A percentile compares a stretch with the other conserved stretches of the same genome.
Evolutionary conservation across 805 yeast species (phyloP).

Genomic region (Nakazawaea ambrosiae): DNA sequence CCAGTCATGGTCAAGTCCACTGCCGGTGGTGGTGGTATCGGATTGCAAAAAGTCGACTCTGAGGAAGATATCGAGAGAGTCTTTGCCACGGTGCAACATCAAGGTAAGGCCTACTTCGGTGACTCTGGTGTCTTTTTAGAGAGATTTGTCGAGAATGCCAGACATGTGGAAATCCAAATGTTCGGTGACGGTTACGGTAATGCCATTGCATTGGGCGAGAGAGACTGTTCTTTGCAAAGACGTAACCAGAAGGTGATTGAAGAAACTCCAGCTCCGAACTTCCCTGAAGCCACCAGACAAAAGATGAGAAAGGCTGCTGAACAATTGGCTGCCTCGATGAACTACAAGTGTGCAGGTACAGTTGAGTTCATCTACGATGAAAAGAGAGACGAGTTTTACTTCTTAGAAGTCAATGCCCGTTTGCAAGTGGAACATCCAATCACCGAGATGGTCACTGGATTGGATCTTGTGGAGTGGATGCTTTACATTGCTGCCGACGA

Average conservation of each 20-base stretch:
- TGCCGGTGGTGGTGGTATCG: conserved; percentile 99
- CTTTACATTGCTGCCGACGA: conserved; percentile 81
- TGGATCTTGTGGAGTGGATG: conserved; percentile 98
- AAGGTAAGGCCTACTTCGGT: conserved; percentile 88
- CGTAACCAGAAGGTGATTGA: conserved; percentile 95
- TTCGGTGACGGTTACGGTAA: conserved; percentile 93
- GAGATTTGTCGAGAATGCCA: conserved; percentile 87
- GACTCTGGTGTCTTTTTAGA: conserved; percentile 95
- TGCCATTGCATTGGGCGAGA: conserved; percentile 92
- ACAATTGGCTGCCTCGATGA: conserved; percentile 71
- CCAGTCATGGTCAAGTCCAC: conserved; percentile 97
- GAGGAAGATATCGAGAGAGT: conserved; percentile 76
- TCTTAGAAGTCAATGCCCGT: conserved; percentile 93
- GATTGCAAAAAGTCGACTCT: conserved; percentile 86
- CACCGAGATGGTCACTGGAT: conserved; percentile 91
- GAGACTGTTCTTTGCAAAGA: conserved; percentile 96
- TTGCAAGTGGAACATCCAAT: conserved; percentile 97
- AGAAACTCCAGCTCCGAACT: conserved; percentile 96
- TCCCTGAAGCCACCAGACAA: conserved; percentile 71
- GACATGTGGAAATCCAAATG: conserved; percentile 96
- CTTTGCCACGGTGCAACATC: conserved; percentile 87
- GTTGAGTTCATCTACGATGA: conserved; percentile 93
- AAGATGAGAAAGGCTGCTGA: conserved; percentile 81
- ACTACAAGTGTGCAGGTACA: conserved; percentile 95
- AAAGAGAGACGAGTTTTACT: conserved; percentile 81